Percentiles rank a stretch among this genome's conserved stretches.
Evolutionary conservation across 1,284 basidiomycete species (phyloP).

Genomic region (Phlebopus sp.): DNA sequence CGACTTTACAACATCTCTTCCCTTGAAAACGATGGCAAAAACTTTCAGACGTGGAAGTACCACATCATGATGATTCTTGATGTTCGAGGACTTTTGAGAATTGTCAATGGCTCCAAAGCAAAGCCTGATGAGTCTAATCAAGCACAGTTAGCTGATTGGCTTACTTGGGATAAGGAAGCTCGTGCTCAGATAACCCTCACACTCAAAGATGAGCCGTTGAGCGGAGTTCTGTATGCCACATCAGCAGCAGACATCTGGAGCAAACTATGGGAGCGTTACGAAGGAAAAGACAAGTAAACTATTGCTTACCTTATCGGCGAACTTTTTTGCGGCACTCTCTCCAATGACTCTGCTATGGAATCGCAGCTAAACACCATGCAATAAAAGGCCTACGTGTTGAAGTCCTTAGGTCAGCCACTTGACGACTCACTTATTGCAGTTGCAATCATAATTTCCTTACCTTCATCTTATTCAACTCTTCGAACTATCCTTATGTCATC

Average conservation of each 20-base stretch:
- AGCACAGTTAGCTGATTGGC: background rate
- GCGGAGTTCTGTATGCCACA: too few species aligned
- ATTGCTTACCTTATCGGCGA: background rate
- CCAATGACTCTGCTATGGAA: background rate
- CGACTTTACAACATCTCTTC: too few species aligned
- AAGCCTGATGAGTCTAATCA: background rate
- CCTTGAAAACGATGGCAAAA: background rate
- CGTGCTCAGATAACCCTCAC: too few species aligned
- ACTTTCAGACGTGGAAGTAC: conserved; percentile 3
- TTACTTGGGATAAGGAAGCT: background rate
- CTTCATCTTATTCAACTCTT: conserved; percentile 18
- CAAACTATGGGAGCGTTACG: too few species aligned
- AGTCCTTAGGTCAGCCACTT: too few species aligned
- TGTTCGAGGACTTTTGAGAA: background rate
- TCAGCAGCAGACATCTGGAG: too few species aligned
- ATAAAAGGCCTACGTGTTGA: background rate
- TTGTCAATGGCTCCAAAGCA: background rate
- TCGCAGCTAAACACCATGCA: conserved; percentile 1
- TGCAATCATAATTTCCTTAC: conserved; percentile 20
- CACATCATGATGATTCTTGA: background rate
- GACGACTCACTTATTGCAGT: conserved; percentile 6
- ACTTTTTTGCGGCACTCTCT: background rate
- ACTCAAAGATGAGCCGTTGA: too few species aligned
- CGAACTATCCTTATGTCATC: conserved; percentile 13
- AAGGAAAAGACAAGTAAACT: background rate